Conservation (phyloP, 73 alveolate genomes). For the Paramecium tetraurelia region DNA sequence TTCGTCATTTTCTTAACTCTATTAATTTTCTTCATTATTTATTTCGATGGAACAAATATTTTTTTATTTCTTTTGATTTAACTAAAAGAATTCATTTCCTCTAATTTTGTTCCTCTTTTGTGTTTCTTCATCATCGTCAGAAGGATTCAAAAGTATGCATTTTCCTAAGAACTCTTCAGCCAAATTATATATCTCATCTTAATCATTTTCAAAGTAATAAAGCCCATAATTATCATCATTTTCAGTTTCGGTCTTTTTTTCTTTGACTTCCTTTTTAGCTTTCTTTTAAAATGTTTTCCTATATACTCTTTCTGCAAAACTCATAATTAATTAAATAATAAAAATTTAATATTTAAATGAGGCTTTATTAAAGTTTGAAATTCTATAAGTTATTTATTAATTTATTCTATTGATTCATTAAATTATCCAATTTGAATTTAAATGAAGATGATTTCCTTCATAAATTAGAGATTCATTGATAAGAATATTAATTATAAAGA, state of each 20-base stretch:
- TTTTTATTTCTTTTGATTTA: neutral
- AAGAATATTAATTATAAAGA: neutral
- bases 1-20: neutral
- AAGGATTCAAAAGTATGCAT: neutral
- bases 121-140: neutral
- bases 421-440: too few species aligned
- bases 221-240: neutral
- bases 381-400: too few species aligned
- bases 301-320: neutral
- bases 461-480: neutral
- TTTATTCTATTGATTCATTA: neutral
- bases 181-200: neutral
- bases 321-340: neutral
- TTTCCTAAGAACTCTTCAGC: neutral
- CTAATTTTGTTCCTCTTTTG: neutral
- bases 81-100: neutral
- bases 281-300: neutral
- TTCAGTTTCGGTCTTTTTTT: neutral
- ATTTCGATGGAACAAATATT: neutral
- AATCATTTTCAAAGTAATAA: neutral
- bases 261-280: neutral
- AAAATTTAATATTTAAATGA: too few species aligned
- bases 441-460: neutral
- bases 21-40: neutral
- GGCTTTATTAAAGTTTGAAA: neutral